Evolutionary conservation across 1,284 basidiomycete species (phyloP).

Genomic region (Polyporus tsugae): DNA sequence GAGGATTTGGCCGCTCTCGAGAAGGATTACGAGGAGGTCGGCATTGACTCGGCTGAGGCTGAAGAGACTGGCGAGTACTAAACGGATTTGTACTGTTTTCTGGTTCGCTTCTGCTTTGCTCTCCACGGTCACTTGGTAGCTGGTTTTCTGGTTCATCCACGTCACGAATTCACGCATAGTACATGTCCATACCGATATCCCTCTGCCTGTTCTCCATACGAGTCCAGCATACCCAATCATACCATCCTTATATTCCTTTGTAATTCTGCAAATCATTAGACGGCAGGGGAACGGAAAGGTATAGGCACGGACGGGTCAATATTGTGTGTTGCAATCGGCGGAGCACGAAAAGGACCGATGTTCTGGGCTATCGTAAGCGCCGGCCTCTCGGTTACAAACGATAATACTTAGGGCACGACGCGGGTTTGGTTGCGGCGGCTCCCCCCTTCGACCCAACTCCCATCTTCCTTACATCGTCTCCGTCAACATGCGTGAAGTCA

Average conservation of each 20-base stretch:
- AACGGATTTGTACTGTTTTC: constrained; percentile 31
- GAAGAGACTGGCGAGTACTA: constrained; percentile 87
- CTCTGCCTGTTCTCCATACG: constrained; percentile 35
- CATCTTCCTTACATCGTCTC: constrained; percentile 31
- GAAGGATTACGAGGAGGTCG: constrained; percentile 97
- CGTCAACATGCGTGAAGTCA: constrained; percentile 84
- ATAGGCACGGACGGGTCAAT: not conserved
- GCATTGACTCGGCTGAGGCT: constrained; percentile 87
- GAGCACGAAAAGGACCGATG: not conserved
- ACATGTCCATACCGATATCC: constrained; percentile 41
- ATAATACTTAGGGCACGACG: constrained; percentile 24
- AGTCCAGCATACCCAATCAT: constrained; percentile 42
- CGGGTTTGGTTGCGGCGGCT: constrained; percentile 24
- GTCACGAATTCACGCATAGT: constrained; percentile 37
- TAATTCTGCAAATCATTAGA: constrained; percentile 31
- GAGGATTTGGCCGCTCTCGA: constrained; percentile 97
- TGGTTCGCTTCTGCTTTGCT: constrained; percentile 36
- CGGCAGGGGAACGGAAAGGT: constrained; percentile 8
- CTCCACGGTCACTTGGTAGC: constrained; percentile 34
- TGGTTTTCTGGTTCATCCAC: constrained; percentile 29
- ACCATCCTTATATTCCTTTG: constrained; percentile 43
- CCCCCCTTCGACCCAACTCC: constrained; percentile 25
- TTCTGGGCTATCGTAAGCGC: not conserved
- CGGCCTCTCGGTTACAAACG: constrained; percentile 5
- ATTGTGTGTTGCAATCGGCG: too few relatives aligned